Evolutionary conservation across 2,329 filamentous ascomycete species (phyloP), one percentile per base, ranked within the genome.

Genomic region (Beauveria bassiana): DNA sequence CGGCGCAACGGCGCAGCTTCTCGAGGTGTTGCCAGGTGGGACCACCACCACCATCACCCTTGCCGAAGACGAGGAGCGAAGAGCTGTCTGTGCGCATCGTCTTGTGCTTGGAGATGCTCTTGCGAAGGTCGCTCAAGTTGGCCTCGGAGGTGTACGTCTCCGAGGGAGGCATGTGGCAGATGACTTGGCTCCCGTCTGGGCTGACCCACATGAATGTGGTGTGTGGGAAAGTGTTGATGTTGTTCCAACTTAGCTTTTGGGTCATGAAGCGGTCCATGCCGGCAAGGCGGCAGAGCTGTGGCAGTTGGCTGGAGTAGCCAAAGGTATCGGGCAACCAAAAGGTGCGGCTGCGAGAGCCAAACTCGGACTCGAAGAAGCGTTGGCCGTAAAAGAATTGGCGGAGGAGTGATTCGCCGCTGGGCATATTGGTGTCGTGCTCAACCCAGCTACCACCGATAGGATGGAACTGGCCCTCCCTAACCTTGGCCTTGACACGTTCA

Each of bases 321-420:
- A 99, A 99, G 0, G 95, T 99, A 73, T 99, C 95, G 1, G 95
- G 95, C 7, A 99, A 82, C 95, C 95, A 99, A 75, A 99, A 99
- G 0, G 95, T 98, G 66, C 85, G 85, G 74, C 88, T 93, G 65
- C 95, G 86, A 69, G 90, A 84, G 49, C 95, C 95, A 72, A 99
- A 99, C 67, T 91, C 87, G 73, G 89, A 90, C 74, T 99, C 89
- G 67, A 96, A 99, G 77, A 93, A 96, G 46, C 95, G 84, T 72
- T 99, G 95, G 3, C 95, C 95, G 68, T 97, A 97, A 54, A 99
- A 73, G 71, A 99, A 99, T 72, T 99, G 95, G 47, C 95, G 86
- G 52, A 95, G 89, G 43, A 99, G 82, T 2, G 93, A 96, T 75
- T 99, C 95, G 53, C 95, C 95, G 69, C 92, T 93, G 0, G 95